A percentile compares a stretch with the other conserved stretches of the same genome.
phyloP scores from a whole-genome alignment of 768 basidiomycete species.

The Russula sp. region DNA sequence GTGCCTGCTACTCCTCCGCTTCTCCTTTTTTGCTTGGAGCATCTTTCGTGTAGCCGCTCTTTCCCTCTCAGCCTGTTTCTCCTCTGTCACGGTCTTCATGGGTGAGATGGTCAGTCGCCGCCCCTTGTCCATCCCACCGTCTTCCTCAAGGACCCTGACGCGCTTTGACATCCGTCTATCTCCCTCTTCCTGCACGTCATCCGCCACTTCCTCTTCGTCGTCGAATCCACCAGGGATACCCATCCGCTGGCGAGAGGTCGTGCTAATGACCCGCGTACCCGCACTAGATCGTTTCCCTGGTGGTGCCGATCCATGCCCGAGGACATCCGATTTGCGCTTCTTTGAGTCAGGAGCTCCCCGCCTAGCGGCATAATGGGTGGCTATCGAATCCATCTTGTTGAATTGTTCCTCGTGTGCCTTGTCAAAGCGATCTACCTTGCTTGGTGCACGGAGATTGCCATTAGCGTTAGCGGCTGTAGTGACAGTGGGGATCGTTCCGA shows the following conservation, averaged over 20 bases:
- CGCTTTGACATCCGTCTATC: constrained; percentile 41
- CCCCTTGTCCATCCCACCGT: constrained; percentile 29
- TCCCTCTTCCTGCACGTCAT: constrained; percentile 29
- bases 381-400: constrained; percentile 72
- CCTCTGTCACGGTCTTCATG: constrained; percentile 18
- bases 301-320: constrained; percentile 32
- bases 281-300: constrained; percentile 27
- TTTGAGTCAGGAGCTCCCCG: constrained; percentile 27
- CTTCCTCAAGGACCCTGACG: constrained; percentile 32
- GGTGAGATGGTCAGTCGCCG: constrained; percentile 33
- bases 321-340: constrained; percentile 47
- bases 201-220: constrained; percentile 38
- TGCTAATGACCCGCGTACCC: constrained; percentile 42
- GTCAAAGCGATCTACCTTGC: constrained; percentile 37
- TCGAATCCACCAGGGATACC: constrained; percentile 52
- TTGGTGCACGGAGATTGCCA: background rate
- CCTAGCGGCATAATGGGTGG: constrained; percentile 41
- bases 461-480: background rate
- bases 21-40: constrained; percentile 58
- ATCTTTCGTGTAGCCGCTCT: constrained; percentile 54
- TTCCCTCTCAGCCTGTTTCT: constrained; percentile 35
- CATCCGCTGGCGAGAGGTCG: constrained; percentile 36
- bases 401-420: constrained; percentile 59
- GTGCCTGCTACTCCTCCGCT: constrained; percentile 54
- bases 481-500: constrained; percentile 28